Conservation (phyloP, 2,329 filamentous ascomycete species). For the Leptodontidium sp. region DNA sequence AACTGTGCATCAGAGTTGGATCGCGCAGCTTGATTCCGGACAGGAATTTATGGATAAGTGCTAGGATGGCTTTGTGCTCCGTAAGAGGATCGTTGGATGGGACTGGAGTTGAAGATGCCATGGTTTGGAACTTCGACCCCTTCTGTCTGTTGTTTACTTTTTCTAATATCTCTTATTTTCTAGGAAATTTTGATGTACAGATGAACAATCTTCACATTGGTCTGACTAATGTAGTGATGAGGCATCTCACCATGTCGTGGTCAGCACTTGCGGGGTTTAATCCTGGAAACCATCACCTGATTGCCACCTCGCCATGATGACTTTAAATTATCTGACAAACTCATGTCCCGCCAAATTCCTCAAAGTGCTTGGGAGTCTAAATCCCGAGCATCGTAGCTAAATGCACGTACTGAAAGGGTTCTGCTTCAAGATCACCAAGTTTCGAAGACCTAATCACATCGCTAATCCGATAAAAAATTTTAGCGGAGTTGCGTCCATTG, state of each 20-base stretch:
- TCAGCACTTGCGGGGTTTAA: conserved; percentile 3
- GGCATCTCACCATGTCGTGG: background rate
- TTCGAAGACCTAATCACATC: too few relatives aligned
- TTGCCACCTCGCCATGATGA: background rate
- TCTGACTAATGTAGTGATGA: too few relatives aligned
- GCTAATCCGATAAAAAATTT: too few relatives aligned
- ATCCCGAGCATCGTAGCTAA: too few relatives aligned
- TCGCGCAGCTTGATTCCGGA: background rate
- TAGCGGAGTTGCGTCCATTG: too few relatives aligned
- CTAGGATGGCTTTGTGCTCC: conserved; percentile 7
- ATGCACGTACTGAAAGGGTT: too few relatives aligned
- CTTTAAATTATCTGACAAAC: too few relatives aligned
- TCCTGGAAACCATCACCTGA: background rate
- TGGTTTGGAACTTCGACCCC: background rate
- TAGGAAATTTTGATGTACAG: too few relatives aligned
- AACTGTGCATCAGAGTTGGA: conserved; percentile 9
- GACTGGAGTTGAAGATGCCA: background rate
- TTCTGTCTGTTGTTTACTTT: background rate
- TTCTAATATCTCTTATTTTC: background rate
- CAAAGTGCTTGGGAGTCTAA: too few relatives aligned
- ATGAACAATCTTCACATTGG: too few relatives aligned
- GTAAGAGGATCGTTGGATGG: background rate
- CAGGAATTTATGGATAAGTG: conserved; percentile 11
- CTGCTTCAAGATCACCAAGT: too few relatives aligned
- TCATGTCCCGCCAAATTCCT: too few relatives aligned